Evolutionary conservation across 23 red algal species (phyloP), one percentile per base, ranked within the genome.

Genomic region (Gracilaria caudata): DNA sequence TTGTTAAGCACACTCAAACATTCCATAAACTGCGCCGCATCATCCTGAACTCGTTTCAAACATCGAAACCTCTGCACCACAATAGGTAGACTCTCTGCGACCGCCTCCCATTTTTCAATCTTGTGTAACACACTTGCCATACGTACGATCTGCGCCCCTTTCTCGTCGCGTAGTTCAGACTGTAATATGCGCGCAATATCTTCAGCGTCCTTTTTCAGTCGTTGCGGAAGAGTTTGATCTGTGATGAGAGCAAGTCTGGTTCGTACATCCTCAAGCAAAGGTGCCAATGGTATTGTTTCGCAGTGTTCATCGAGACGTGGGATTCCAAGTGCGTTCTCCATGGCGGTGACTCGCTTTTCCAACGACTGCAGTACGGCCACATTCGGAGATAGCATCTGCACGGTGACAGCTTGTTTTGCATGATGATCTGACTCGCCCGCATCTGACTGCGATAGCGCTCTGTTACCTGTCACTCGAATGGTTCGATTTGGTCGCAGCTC

Each of bases 131-230:
- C 38, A 23, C 45, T 77, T 5, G 72, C 85, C 71, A 73, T 68
- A 10, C 68, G 68, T 45, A 89, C 36, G 14, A 66, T 63, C 24
- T 54, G 73, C 14, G 61, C 38, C 9, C 85, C 85, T 51, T 45
- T 51, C 38, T 89, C 49, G 39, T 60, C 72, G 10, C 75, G 51
- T 23, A 89, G 55, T n/a, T 89, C 71, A 51, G 45, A 51, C n/a
- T 77, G 51, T 11, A 89, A 34, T 35, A 89, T 64, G 9, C 72
- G 51, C 14, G 85, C 85, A 78, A 89, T 78, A 28, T 79, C 72
- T 51, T 58, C 51, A 11, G 85, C 85, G 68, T 89, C 85, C 28
- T 78, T 78, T 39, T 79, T 79, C 85, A 89, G 43, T 58, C 85
- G 68, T 9, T 79, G 68, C 34, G 68, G 51, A 32, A 89, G 68